These are phyloP conservation scores for Chaetoceros tenuissimus DNA, from an alignment of 108 stramenopile species.

Conservation along the genomic window DNA sequence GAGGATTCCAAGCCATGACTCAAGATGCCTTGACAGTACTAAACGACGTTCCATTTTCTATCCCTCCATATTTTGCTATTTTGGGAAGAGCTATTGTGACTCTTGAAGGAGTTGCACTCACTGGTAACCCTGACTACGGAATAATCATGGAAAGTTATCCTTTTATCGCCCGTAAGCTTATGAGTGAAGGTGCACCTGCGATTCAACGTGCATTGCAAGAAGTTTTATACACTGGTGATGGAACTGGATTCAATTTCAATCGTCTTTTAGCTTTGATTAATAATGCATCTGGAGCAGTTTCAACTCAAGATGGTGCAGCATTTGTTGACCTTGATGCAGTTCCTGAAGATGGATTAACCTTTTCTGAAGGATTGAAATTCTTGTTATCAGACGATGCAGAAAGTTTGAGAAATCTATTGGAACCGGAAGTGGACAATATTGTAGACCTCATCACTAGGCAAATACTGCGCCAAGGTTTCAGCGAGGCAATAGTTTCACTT, in stretches of 20 bases:
- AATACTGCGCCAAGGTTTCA: constrained; percentile 54
- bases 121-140: constrained; percentile 76
- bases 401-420: constrained; percentile 60
- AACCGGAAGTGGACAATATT: constrained; percentile 66
- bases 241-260: constrained; percentile 45
- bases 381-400: constrained; percentile 62
- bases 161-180: constrained; percentile 79
- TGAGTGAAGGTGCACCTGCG: constrained; percentile 68
- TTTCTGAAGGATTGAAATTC: constrained; percentile 59
- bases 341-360: constrained; percentile 64
- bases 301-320: constrained; percentile 59
- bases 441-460: constrained; percentile 74
- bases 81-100: constrained; percentile 83
- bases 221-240: constrained; percentile 59
- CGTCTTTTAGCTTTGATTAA: constrained; percentile 72
- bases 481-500: constrained; percentile 55
- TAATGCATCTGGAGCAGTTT: constrained; percentile 68
- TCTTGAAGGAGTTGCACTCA: constrained; percentile 82
- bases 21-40: constrained; percentile 84
- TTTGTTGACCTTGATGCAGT: constrained; percentile 84
- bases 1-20: constrained; percentile 78
- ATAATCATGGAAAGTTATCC: constrained; percentile 87
- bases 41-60: constrained; percentile 83
- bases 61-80: constrained; percentile 82
- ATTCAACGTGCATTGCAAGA: constrained; percentile 78